Base-by-base conservation (phyloP, 352 stramenopile genomes). In the Phytopythium aichiense region DNA sequence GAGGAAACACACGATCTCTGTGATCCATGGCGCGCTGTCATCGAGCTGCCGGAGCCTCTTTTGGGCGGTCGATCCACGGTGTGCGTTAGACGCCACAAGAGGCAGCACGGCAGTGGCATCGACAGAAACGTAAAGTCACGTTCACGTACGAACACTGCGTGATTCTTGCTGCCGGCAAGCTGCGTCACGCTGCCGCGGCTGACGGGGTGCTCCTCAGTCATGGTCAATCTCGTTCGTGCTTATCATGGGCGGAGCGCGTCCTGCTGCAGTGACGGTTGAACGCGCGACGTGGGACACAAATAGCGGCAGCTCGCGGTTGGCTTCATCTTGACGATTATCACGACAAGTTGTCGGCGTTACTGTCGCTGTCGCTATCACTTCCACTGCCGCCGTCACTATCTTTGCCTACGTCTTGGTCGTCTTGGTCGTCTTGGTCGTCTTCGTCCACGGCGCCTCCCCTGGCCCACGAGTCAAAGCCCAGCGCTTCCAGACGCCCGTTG, bases 1-100 rank as follows among this genome's bases (percentile, higher is more conserved):
- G 37, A 84, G 67, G 28, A 83, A 66, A 40, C 77, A 77, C 5
- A 73, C 71, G 28, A 83, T 50, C 64, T 87, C 77, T 7, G 76
- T 67, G 63, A 83, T 67, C 77, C 77, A 87, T 40, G 64, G 61
- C 31, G 63, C 64, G 30, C 54, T 51, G 6, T 73, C 68, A 31
- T 77, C 72, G 45, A 65, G 54, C 31, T 67, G 67, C 52, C 69
- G 67, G 38, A 83, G 64, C 61, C 69, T 67, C 72, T 83, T 11
- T 43, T 13, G 37, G 13, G 2, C 37, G 33, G 13, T 42, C 16
- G 5, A 20, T 20, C 38, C 38, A 42, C 33, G 4, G 53, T 7
- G 25, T 43, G 4, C 28, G 31, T 51, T n/a, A 37, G 37, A 40
- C n/a, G 15, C 12, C 53, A 45, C 25, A 37, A 22, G 23, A 30